Percentiles rank a stretch among this genome's conserved stretches.
Conservation (phyloP, 768 basidiomycete genomes). For the Leucosporidium yakuticum region DNA sequence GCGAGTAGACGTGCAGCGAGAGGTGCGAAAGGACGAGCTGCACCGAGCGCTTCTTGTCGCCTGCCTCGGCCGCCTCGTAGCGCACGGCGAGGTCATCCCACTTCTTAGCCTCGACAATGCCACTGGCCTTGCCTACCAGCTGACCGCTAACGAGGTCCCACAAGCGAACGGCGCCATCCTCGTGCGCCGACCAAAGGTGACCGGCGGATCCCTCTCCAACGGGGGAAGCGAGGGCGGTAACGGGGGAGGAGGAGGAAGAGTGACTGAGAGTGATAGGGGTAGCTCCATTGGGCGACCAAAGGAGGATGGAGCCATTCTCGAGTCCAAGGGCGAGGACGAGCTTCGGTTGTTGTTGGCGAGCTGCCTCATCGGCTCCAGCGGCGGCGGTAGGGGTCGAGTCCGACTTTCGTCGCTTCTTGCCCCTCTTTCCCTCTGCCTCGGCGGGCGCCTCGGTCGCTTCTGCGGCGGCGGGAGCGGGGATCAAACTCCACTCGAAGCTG, state of each 20-base stretch:
- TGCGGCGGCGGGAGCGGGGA: conserved; percentile 2
- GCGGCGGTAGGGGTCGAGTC: conserved; percentile 18
- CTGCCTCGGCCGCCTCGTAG: conserved; percentile 16
- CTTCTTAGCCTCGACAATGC: background rate
- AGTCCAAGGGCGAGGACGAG: conserved; percentile 30
- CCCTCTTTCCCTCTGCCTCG: conserved; percentile 17
- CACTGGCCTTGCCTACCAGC: conserved; percentile 25
- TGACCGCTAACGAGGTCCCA: conserved; percentile 18
- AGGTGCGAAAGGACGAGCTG: conserved; percentile 30
- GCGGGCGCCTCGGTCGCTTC: background rate
- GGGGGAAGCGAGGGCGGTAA: conserved; percentile 27
- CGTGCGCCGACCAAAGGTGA: conserved; percentile 32
- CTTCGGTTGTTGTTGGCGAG: conserved; percentile 1
- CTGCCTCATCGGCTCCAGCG: background rate
- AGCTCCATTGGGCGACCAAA: conserved; percentile 28
- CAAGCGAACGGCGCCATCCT: conserved; percentile 26
- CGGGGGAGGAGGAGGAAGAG: conserved; percentile 22
- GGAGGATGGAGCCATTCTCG: conserved; percentile 21
- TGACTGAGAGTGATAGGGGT: conserved; percentile 15
- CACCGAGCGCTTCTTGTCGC: conserved; percentile 14
- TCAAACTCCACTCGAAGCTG: conserved; percentile 23
- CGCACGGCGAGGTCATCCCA: conserved; percentile 31
- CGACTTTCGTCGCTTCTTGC: conserved; percentile 35
- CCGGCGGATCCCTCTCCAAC: conserved; percentile 4
- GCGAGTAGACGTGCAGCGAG: conserved; percentile 25